Base-by-base conservation (phyloP, 1,284 basidiomycete species). In the Boletus subluridellus region DNA sequence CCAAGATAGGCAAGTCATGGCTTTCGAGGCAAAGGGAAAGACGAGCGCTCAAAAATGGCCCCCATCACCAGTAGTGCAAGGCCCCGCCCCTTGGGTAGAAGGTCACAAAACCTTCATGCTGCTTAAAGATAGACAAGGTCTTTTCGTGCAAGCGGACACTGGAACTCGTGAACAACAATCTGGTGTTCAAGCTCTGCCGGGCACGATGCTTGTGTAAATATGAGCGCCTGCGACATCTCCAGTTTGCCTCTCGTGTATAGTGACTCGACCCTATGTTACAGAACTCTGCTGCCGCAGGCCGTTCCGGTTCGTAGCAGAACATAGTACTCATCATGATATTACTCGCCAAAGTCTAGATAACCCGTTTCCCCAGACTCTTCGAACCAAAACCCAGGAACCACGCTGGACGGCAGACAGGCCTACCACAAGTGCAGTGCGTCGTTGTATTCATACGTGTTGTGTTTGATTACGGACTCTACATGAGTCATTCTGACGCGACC, bases 61-160 rank as follows among this genome's bases (percentile, higher is more conserved):
- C 34, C 34, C 34, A 11, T 34, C 11, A 34, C 11, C 11, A 34
- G 4, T 35, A 14, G 12, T 35, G 15, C 42, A 55, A 30, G 64
- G 65, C 12, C 32, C 21, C 45, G 53, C 62, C 5, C 66, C 63
- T 47, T 65, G 63, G 65, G 53, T 57, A 24, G 41, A 56, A n/a
- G 64, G 56, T 6, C 59, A 60, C 28, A 58, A 56, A 58, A 53
- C 53, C 34, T 67, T 65, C 10, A 56, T 57, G 4, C 5, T 50
- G 28, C 55, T 50, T 11, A 39, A 58, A 8, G 65, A 65, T 8
- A 59, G 65, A 10, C 56, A 62, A 38, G 57, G 42, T 30, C 21
- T 52, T 48, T 62, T 60, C 32, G 47, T 67, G 41, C 46, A 55
- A 38, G 35, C 42, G 24, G 52, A 59, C 42, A 46, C 34, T 11